These are phyloP conservation scores for Daldinia concentrica DNA, from an alignment of 495 filamentous ascomycete species.

Conservation along the genomic window DNA sequence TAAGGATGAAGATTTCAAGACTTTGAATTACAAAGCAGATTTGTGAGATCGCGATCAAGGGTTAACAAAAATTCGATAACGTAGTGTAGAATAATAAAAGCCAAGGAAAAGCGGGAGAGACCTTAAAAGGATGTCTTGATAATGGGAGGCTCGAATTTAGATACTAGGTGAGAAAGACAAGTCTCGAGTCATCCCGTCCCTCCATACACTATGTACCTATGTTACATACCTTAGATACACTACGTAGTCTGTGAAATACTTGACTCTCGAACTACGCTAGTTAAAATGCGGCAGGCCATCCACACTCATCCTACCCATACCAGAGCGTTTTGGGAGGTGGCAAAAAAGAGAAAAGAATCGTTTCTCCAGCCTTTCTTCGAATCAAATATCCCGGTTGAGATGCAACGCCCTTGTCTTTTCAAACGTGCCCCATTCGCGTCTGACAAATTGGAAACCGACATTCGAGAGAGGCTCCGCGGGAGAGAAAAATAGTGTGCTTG, in stretches of 20 bases:
- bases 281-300: constrained; percentile 40
- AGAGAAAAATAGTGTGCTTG: constrained; percentile 4
- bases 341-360: constrained; percentile 35
- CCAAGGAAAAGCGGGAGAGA: constrained; percentile 21
- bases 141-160: constrained; percentile 32
- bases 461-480: constrained; percentile 33
- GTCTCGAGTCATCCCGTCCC: constrained; percentile 1
- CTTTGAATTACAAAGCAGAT: constrained; percentile 27
- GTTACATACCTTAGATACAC: neutral
- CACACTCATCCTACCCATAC: constrained; percentile 37
- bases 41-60: constrained; percentile 33
- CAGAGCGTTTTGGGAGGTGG: constrained; percentile 29
- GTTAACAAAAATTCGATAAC: constrained; percentile 1
- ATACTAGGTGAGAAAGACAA: constrained; percentile 16
- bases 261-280: constrained; percentile 26
- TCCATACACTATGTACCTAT: too few species aligned
- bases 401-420: constrained; percentile 25
- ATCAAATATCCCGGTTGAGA: constrained; percentile 33
- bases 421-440: constrained; percentile 30
- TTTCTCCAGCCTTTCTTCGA: constrained; percentile 32
- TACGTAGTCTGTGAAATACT: neutral
- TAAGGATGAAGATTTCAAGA: constrained; percentile 13
- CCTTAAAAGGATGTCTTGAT: constrained; percentile 9
- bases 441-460: constrained; percentile 45
- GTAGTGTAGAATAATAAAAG: neutral